A percentile compares a stretch with the other conserved stretches of the same genome.
Conservation (phyloP, 352 stramenopile species). For the Pythium insidiosum region DNA sequence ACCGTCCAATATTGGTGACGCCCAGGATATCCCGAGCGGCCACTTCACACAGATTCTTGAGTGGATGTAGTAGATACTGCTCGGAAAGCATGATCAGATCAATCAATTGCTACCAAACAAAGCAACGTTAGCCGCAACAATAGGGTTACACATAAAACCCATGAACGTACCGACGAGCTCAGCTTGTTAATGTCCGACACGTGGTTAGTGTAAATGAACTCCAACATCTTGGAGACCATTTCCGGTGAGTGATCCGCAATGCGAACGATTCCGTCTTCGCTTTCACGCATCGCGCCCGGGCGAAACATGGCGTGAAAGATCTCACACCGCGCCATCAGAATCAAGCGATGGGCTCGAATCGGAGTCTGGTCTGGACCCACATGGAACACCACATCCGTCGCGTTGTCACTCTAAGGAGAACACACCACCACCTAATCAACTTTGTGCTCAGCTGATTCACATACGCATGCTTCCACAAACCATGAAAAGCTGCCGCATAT, state of each 20-base stretch:
- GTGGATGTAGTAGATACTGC: constrained; percentile 66
- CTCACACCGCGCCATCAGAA: constrained; percentile 80
- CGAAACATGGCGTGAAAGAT: constrained; percentile 89
- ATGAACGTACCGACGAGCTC: constrained; percentile 49
- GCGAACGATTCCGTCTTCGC: constrained; percentile 66
- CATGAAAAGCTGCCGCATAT: constrained; percentile 67
- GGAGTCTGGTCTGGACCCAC: constrained; percentile 58
- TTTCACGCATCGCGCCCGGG: constrained; percentile 79
- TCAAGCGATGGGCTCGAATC: constrained; percentile 55
- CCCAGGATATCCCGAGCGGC: constrained; percentile 60
- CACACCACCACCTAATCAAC: no score
- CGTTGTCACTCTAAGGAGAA: no score
- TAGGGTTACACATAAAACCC: background rate
- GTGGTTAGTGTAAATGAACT: constrained; percentile 91
- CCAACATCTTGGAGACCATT: constrained; percentile 88
- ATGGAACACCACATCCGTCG: constrained; percentile 66
- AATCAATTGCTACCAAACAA: constrained; percentile 64
- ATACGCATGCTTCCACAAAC: constrained; percentile 16
- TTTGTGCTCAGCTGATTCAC: no score
- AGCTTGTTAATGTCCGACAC: constrained; percentile 74
- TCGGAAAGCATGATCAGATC: constrained; percentile 75
- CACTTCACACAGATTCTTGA: constrained; percentile 77
- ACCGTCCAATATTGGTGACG: constrained; percentile 66
- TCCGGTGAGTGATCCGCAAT: constrained; percentile 73
- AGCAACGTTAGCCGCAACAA: background rate